A percentile compares a stretch with the other conserved stretches of the same genome.
phyloP scores from a whole-genome alignment of 371 early-diverging fungal genomes.

The Coemansia sp. region DNA sequence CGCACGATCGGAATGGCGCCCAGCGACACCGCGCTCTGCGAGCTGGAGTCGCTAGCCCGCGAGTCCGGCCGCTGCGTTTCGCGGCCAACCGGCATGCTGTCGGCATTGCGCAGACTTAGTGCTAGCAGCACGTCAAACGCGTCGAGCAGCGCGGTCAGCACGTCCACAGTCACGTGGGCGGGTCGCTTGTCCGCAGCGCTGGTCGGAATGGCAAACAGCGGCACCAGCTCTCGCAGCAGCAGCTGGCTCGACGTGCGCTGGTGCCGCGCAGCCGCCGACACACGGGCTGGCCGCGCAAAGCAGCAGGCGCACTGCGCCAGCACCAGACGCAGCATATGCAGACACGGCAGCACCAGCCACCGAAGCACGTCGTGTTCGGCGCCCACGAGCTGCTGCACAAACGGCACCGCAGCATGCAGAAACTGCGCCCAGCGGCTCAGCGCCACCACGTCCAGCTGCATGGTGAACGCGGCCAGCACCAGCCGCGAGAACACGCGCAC shows the following conservation, averaged over 20 bases:
- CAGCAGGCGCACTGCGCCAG: constrained; percentile 32
- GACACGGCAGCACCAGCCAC: constrained; percentile 29
- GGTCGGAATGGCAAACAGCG: constrained; percentile 31
- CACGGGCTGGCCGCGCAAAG: constrained; percentile 19
- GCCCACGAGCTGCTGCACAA: constrained; percentile 18
- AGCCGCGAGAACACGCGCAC: constrained; percentile 22
- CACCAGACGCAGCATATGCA: constrained; percentile 33
- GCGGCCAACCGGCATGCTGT: constrained; percentile 7
- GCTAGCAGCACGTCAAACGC: constrained; percentile 32
- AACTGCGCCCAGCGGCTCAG: constrained; percentile 34
- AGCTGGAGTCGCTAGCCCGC: constrained; percentile 27
- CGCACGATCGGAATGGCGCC: constrained; percentile 25
- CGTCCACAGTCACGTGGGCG: constrained; percentile 17
- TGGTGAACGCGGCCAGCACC: constrained; percentile 33
- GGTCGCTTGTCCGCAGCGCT: neutral
- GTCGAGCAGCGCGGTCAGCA: constrained; percentile 25
- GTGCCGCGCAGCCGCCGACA: neutral
- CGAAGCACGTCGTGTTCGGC: constrained; percentile 14
- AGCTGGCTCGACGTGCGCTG: constrained; percentile 12
- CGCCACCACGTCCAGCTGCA: constrained; percentile 31
- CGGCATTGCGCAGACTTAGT: constrained; percentile 31
- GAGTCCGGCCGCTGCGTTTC: constrained; percentile 19
- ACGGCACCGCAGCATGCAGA: constrained; percentile 11
- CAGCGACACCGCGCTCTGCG: constrained; percentile 10
- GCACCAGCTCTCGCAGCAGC: constrained; percentile 9